These are phyloP conservation scores for Colletotrichum acutatum DNA, from an alignment of 2,329 filamentous ascomycete genomes.

Conservation along the genomic window DNA sequence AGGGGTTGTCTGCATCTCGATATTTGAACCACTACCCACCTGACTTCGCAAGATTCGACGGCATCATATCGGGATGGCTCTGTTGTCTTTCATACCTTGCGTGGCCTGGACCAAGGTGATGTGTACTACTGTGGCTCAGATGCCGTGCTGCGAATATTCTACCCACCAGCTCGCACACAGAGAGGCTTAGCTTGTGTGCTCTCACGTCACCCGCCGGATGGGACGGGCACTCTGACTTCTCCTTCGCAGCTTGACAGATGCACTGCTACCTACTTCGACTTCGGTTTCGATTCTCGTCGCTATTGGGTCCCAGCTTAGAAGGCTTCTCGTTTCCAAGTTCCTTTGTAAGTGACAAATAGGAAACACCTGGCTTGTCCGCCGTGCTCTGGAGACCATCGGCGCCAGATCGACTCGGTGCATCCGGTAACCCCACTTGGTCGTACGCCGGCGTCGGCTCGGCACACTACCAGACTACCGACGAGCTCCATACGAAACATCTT, in stretches of 20 bases:
- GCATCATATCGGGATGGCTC: neutral
- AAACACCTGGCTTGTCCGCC: neutral
- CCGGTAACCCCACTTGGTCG: constrained; percentile 19
- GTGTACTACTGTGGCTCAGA: constrained; percentile 24
- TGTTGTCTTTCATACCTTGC: constrained; percentile 9
- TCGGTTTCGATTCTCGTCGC: neutral
- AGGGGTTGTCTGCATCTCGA: neutral
- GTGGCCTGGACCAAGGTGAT: constrained; percentile 1
- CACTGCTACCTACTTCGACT: neutral
- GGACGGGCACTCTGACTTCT: neutral
- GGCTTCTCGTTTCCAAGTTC: neutral
- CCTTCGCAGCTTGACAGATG: constrained; percentile 6
- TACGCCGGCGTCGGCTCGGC: constrained; percentile 17
- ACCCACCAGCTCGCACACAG: neutral
- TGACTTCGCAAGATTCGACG: neutral
- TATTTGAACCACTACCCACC: neutral
- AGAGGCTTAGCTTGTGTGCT: constrained; percentile 18
- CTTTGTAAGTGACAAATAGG: constrained; percentile 19
- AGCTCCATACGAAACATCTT: neutral
- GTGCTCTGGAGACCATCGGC: neutral
- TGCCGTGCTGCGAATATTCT: neutral
- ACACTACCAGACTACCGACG: neutral
- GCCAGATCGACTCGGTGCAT: constrained; percentile 24
- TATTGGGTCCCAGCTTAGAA: neutral
- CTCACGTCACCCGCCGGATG: constrained; percentile 20